Evolutionary conservation across 2,329 filamentous ascomycete genomes (phyloP).

Genomic region (Xylariaceae sp.): DNA sequence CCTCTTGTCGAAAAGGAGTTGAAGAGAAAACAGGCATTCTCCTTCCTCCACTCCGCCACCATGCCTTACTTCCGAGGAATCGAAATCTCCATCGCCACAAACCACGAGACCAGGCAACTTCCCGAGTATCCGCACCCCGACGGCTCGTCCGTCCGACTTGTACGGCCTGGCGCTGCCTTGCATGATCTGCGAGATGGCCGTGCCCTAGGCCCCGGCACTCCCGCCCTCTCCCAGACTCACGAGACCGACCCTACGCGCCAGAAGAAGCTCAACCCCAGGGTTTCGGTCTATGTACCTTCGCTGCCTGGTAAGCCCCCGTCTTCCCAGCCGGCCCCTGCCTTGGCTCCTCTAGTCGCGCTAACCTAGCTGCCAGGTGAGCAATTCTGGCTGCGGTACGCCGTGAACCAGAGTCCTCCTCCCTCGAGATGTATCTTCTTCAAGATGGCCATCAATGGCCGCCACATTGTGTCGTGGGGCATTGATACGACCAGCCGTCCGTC

Average conservation of each 20-base stretch:
- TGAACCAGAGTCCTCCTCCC: conserved; percentile 27
- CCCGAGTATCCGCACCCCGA: conserved; percentile 51
- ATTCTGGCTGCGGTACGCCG: conserved; percentile 45
- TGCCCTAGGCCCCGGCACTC: conserved; percentile 5
- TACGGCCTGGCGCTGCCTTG: conserved; percentile 6
- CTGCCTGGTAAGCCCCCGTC: conserved; percentile 33
- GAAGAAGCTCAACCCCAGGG: conserved; percentile 30
- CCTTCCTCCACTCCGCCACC: conserved; percentile 4
- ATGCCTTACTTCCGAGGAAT: conserved; percentile 46
- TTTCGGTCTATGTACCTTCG: conserved; percentile 52
- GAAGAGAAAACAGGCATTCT: too few relatives aligned
- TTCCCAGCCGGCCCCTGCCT: neutral
- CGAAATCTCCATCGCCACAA: conserved; percentile 35
- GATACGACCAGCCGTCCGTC: conserved; percentile 27
- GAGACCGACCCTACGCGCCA: conserved; percentile 21
- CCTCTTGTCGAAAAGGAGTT: too few relatives aligned
- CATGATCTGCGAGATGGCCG: too few relatives aligned
- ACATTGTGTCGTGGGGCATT: conserved; percentile 45
- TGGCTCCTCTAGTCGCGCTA: neutral
- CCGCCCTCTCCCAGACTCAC: conserved; percentile 16
- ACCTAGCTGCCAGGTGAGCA: conserved; percentile 32
- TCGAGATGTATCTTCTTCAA: conserved; percentile 45
- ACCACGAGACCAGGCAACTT: conserved; percentile 29
- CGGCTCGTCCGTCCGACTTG: conserved; percentile 33
- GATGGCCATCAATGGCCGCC: conserved; percentile 45